A percentile compares a stretch with the other conserved stretches of the same genome.
These are phyloP conservation scores for Orbilia oligospora DNA, from an alignment of 2,329 filamentous ascomycete species.

Conservation along the genomic window DNA sequence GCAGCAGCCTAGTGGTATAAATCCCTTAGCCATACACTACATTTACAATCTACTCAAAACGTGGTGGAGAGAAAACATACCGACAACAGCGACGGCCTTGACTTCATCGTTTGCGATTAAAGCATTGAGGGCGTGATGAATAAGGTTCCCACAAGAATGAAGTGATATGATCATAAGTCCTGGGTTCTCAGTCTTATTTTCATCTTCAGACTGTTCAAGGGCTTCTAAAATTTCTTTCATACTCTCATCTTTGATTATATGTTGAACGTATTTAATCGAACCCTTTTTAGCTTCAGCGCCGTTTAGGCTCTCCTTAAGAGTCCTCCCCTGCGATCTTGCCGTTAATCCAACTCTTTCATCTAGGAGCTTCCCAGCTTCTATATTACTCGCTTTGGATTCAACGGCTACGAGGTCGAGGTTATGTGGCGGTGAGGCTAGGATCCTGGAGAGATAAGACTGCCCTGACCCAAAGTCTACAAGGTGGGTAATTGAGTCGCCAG, in stretches of 20 bases:
- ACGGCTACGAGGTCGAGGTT: slow-evolving; percentile 90
- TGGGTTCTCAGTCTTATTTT: slow-evolving; percentile 4
- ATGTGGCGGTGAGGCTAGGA: slow-evolving; percentile 79
- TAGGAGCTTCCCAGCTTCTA: slow-evolving; percentile 84
- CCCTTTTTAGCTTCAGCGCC: slow-evolving; percentile 59
- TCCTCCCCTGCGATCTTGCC: slow-evolving; percentile 72
- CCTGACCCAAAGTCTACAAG: slow-evolving; percentile 96
- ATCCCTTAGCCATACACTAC: too few relatives aligned
- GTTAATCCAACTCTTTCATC: slow-evolving; percentile 86
- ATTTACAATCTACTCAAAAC: too few relatives aligned
- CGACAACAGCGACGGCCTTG: slow-evolving; percentile 89
- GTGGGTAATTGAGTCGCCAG: slow-evolving; percentile 76
- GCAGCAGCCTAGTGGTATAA: slow-evolving; percentile 79
- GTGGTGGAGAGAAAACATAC: slow-evolving; percentile 19
- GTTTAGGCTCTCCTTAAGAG: slow-evolving; percentile 61
- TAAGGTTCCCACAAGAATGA: slow-evolving; percentile 97
- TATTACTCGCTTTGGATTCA: slow-evolving; percentile 88
- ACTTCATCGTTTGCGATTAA: slow-evolving; percentile 87
- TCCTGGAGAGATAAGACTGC: slow-evolving; percentile 93
- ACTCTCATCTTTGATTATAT: slow-evolving; percentile 80
- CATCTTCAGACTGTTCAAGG: slow-evolving; percentile 69
- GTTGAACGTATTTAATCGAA: slow-evolving; percentile 82
- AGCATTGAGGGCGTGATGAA: slow-evolving; percentile 91
- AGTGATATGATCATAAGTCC: slow-evolving; percentile 86
- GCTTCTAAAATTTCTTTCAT: slow-evolving; percentile 77